Percentiles rank a stretch among this genome's conserved stretches.
Evolutionary conservation across 345 rosid genomes (phyloP).

Genomic region (Psidium friedrichsthalianum): DNA sequence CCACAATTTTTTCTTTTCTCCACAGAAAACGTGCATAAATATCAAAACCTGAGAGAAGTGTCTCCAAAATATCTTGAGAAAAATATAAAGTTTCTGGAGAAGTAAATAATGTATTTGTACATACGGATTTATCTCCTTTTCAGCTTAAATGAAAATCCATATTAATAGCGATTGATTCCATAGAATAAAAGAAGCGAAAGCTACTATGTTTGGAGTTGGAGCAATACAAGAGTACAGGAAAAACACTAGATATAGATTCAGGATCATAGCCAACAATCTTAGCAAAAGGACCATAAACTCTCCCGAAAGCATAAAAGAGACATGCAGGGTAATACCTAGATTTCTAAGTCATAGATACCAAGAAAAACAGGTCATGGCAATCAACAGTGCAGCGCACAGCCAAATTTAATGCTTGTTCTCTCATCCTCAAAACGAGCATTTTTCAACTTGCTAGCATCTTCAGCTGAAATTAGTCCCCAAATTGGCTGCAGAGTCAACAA

Average conservation of each 20-base stretch:
- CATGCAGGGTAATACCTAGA: conserved; percentile 20
- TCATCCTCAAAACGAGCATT: not conserved
- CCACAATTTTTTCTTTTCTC: not conserved
- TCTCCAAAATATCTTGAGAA: not conserved
- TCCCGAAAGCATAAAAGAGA: conserved; percentile 22
- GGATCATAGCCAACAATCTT: not conserved
- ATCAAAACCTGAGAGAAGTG: not conserved
- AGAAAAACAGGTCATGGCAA: conserved; percentile 4
- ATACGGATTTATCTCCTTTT: not conserved
- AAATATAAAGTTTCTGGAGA: not conserved
- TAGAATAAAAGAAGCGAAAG: not conserved
- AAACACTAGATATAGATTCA: not conserved
- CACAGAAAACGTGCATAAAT: not conserved
- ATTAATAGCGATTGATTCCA: not conserved
- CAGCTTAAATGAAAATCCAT: not conserved
- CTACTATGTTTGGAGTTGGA: not conserved
- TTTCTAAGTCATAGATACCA: conserved; percentile 20
- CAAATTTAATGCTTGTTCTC: conserved; percentile 29
- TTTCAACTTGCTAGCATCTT: not conserved
- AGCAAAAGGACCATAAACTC: conserved; percentile 33
- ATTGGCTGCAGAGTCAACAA: not conserved
- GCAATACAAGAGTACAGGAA: not conserved
- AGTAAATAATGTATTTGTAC: not conserved
- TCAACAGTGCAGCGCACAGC: conserved; percentile 7
- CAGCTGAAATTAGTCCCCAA: not conserved